Conservation (phyloP, 2,329 filamentous ascomycete species). For the Fusarium penzigii region DNA sequence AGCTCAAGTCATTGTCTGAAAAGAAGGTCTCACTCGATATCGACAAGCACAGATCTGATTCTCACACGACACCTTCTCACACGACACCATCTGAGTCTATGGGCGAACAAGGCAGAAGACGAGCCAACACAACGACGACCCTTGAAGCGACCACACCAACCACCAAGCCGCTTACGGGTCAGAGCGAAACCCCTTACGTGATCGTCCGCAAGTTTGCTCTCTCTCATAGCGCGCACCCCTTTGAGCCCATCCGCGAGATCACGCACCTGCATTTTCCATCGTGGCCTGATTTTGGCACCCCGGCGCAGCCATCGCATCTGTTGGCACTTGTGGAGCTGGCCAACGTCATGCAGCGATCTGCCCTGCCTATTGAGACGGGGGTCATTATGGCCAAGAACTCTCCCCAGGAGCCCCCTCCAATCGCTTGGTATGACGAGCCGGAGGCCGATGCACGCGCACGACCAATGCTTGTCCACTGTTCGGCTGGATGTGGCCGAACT, state of each 20-base stretch:
- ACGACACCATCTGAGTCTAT: slow-evolving; percentile 24
- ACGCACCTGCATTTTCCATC: slow-evolving; percentile 92
- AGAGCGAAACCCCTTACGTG: slow-evolving; percentile 69
- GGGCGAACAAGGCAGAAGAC: slow-evolving; percentile 47
- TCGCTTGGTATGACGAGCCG: slow-evolving; percentile 60
- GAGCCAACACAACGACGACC: slow-evolving; percentile 56
- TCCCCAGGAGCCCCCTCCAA: slow-evolving; percentile 32
- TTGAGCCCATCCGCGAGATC: slow-evolving; percentile 84
- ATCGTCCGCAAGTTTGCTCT: slow-evolving; percentile 86
- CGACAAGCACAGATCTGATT: slow-evolving; percentile 48
- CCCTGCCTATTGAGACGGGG: slow-evolving; percentile 48
- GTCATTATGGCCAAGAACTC: slow-evolving; percentile 34
- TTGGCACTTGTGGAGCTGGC: slow-evolving; percentile 87
- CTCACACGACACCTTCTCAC: slow-evolving; percentile 33
- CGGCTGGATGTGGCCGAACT: slow-evolving; percentile 91
- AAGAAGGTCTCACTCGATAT: slow-evolving; percentile 79
- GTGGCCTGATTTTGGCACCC: slow-evolving; percentile 97
- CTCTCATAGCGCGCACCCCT: slow-evolving; percentile 74
- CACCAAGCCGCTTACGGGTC: slow-evolving; percentile 27
- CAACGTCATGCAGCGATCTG: slow-evolving; percentile 68
- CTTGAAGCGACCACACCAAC: slow-evolving; percentile 37
- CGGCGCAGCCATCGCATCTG: slow-evolving; percentile 83
- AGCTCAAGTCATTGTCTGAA: slow-evolving; percentile 76
- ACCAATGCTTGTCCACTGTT: slow-evolving; percentile 91
- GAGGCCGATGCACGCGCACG: slow-evolving; percentile 54